Evolutionary conservation across 768 basidiomycete genomes (phyloP).

Genomic region (Hirschioporus abietinus): DNA sequence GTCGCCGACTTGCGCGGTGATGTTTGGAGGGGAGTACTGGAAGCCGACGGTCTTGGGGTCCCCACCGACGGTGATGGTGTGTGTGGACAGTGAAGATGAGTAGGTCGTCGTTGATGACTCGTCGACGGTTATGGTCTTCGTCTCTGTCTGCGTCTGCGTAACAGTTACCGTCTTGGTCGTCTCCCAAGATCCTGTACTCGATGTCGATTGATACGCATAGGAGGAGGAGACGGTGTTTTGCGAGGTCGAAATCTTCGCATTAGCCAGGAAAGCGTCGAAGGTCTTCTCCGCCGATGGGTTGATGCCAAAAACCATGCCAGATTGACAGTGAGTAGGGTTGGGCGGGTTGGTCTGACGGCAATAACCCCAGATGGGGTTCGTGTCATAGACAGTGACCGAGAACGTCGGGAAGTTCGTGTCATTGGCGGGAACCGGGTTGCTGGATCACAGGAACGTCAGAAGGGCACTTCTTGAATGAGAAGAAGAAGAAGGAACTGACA

Average conservation of each 20-base stretch:
- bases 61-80: constrained; percentile 26
- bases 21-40: constrained; percentile 26
- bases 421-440: constrained; percentile 41
- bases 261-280: constrained; percentile 40
- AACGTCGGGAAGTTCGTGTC: constrained; percentile 40
- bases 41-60: constrained; percentile 15
- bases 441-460: constrained; percentile 18
- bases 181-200: constrained; percentile 26
- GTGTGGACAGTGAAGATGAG: constrained; percentile 26
- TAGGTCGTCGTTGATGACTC: constrained; percentile 33
- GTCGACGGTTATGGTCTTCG: constrained; percentile 33
- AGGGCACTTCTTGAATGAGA: not conserved
- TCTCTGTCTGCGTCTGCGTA: constrained; percentile 30
- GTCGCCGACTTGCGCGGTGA: constrained; percentile 32
- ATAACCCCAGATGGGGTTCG: constrained; percentile 52
- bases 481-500: constrained; percentile 18
- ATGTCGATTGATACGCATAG: constrained; percentile 9
- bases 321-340: constrained; percentile 40
- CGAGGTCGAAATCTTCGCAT: constrained; percentile 38
- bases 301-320: constrained; percentile 63
- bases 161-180: constrained; percentile 29
- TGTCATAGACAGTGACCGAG: constrained; percentile 34
- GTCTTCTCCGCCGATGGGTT: constrained; percentile 44
- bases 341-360: constrained; percentile 37
- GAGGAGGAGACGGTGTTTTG: constrained; percentile 9